Base-by-base conservation (phyloP, 768 basidiomycete species). In the Paxillus ammoniavirescens region DNA sequence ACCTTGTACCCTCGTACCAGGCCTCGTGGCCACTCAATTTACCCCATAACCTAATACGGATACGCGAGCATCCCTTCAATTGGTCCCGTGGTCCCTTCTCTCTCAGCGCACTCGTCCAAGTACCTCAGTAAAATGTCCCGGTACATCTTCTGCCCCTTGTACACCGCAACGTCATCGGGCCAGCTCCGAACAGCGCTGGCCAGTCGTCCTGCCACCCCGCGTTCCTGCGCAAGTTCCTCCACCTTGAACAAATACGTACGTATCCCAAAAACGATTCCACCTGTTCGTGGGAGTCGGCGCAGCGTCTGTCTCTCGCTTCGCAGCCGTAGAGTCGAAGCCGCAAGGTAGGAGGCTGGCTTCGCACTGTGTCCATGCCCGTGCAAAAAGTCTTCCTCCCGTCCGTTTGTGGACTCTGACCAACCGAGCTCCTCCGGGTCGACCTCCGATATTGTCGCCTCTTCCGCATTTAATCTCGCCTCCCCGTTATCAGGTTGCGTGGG, bases 231-330 rank as follows among this genome's bases (percentile, higher is more conserved):
- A 1, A 89, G 66, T 37, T 78, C 76, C 21, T 73, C 75, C 35
- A 87, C 65, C 18, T 80, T 80, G 40, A 77, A 77, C 50, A 84
- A 48, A 69, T 88, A 87, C 45, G 83, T 84, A 37, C 87, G 75
- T 61, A 89, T 84, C 49, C 82, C 85, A 66, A 91, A 90, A 38
- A 84, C 68, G 36, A 89, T 75, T 2, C 80, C 85, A 10, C 87
- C 86, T 40, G 80, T 82, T 4, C 75, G 71, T 10, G 82, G 82
- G 49, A 90, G 76, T 28, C 87, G 73, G 38, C 86, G 74, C 53
- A 89, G 69, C 31, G 82, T 84, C 71, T 89, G 87, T 21, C 87
- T 73, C 63, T 89, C 87, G 23, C 76, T 76, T 21, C 89, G 76
- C 54, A 87, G 68, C 8, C 80, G 77, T 17, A 89, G 67, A 5